Evolutionary conservation across 2,329 filamentous ascomycete species (phyloP).

Genomic region (Cercospora beticola): DNA sequence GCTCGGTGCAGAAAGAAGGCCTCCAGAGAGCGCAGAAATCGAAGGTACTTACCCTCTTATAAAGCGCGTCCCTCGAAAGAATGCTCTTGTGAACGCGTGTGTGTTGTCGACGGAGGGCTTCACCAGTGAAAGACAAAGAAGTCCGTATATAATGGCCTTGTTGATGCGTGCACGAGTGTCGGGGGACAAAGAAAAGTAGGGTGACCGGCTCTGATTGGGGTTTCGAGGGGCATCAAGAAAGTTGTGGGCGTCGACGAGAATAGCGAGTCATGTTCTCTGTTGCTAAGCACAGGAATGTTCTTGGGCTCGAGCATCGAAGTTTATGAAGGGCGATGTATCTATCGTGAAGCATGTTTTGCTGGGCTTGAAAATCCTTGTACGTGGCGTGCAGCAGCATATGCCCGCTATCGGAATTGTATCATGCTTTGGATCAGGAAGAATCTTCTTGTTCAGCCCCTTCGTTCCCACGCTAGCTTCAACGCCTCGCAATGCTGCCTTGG

Average conservation of each 20-base stretch:
- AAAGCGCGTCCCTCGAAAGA: not conserved
- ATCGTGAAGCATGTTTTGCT: not conserved
- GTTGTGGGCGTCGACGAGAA: not conserved
- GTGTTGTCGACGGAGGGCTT: not conserved
- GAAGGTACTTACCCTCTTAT: not conserved
- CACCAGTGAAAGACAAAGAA: not conserved
- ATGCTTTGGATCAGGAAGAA: not conserved
- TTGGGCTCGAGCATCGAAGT: not conserved
- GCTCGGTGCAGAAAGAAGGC: not conserved
- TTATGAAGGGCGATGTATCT: not conserved
- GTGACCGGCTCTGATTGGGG: not conserved
- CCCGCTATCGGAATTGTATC: not conserved
- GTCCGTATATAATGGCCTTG: not conserved
- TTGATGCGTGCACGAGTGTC: not conserved
- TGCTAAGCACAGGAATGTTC: not conserved
- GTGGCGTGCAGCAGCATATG: not conserved
- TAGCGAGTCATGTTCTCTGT: not conserved
- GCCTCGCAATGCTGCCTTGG: not conserved
- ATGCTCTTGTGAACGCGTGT: not conserved
- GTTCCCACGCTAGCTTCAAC: not conserved
- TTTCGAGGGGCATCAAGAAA: not conserved
- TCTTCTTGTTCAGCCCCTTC: not conserved
- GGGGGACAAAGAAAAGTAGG: not conserved
- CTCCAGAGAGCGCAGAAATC: not conserved
- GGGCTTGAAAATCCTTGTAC: not conserved